Percentiles rank a stretch among this genome's conserved stretches.
phyloP scores from a whole-genome alignment of 2,329 filamentous ascomycete species.

The Penicillium hesseltinei region DNA sequence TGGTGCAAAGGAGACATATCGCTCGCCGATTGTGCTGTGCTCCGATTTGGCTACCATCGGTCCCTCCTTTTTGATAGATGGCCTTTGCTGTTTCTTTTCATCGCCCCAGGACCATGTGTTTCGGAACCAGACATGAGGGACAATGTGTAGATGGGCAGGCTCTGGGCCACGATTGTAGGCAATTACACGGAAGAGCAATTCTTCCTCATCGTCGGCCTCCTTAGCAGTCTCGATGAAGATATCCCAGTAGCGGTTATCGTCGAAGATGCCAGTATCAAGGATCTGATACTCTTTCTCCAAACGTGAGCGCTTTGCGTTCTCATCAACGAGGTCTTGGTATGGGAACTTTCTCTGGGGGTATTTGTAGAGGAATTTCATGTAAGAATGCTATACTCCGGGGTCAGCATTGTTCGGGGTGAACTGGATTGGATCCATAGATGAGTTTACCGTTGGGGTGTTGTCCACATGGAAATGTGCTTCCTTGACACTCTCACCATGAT shows the following conservation, averaged over 20 bases:
- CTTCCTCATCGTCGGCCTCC: conserved; percentile 85
- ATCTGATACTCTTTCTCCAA: conserved; percentile 87
- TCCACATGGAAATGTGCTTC: conserved; percentile 96
- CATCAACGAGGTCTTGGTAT: conserved; percentile 80
- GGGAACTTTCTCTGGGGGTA: conserved; percentile 90
- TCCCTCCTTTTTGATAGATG: conserved; percentile 66
- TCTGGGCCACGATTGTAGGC: conserved; percentile 95
- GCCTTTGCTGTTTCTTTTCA: conserved; percentile 73
- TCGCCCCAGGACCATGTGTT: conserved; percentile 97
- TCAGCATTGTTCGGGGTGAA: neutral
- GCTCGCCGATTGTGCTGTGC: conserved; percentile 76
- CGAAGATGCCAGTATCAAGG: conserved; percentile 81
- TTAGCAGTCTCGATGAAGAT: conserved; percentile 97
- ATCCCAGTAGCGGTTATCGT: conserved; percentile 92
- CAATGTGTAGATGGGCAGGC: conserved; percentile 84
- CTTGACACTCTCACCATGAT: conserved; percentile 95
- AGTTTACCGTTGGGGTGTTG: conserved; percentile 72
- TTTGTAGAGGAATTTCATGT: conserved; percentile 99
- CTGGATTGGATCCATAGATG: neutral
- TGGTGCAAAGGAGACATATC: conserved; percentile 81
- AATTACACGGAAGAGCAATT: conserved; percentile 89
- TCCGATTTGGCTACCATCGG: conserved; percentile 71
- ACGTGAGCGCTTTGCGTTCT: conserved; percentile 75
- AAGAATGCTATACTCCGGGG: conserved; percentile 68
- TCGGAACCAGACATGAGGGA: conserved; percentile 94